Evolutionary conservation across 23 red algal species (phyloP).

Genomic region (Rhodosorus marinus): DNA sequence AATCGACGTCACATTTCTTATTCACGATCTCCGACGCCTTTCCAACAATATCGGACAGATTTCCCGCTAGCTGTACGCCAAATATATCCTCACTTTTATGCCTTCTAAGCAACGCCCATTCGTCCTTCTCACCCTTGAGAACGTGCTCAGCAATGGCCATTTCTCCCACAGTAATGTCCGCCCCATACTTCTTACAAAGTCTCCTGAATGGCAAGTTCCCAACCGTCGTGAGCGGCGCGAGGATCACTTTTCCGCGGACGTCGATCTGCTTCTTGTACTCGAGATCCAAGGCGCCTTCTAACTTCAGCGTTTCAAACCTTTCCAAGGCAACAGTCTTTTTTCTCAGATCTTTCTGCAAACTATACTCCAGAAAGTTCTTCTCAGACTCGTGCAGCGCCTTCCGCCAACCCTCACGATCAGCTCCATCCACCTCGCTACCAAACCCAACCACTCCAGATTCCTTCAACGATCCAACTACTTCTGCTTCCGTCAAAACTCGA

Average conservation of each 20-base stretch:
- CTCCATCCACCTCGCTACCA: too few species aligned
- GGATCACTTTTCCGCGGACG: conserved; percentile 34
- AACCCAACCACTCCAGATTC: too few species aligned
- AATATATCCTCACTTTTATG: conserved; percentile 60
- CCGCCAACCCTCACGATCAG: too few species aligned
- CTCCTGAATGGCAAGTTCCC: conserved; percentile 66
- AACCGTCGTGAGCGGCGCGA: conserved; percentile 68
- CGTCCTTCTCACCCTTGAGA: conserved; percentile 42
- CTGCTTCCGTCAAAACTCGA: too few species aligned
- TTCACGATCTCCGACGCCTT: conserved; percentile 40
- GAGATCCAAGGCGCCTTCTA: too few species aligned
- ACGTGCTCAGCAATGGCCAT: conserved; percentile 61
- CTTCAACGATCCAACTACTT: too few species aligned
- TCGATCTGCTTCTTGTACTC: too few species aligned
- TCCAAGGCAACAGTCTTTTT: too few species aligned
- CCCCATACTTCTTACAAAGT: conserved; percentile 46
- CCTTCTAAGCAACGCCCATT: conserved; percentile 67
- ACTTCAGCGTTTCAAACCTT: too few species aligned
- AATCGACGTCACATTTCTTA: conserved; percentile 53
- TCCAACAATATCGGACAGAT: conserved; percentile 24
- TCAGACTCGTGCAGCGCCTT: too few species aligned
- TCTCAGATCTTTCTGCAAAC: too few species aligned
- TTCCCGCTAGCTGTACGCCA: conserved; percentile 69
- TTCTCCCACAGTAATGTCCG: conserved; percentile 64
- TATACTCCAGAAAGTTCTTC: too few species aligned